Evolutionary conservation across 768 basidiomycete species (phyloP).

Genomic region (Leccinum imitatum): DNA sequence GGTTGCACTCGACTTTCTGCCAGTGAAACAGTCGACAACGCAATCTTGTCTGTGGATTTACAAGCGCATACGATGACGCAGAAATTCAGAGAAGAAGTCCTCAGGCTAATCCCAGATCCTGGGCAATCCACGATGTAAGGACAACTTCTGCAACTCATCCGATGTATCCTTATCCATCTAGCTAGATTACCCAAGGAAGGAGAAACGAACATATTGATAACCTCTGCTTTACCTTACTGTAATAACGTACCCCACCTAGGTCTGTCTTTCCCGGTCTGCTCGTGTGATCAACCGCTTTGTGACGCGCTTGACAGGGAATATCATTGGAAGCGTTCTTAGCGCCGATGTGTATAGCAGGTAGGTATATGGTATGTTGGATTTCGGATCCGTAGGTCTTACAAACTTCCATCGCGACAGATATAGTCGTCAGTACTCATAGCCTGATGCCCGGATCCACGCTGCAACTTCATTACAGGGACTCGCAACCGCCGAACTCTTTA

Average conservation of each 20-base stretch:
- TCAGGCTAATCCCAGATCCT: conserved; percentile 52
- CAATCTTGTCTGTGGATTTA: not conserved
- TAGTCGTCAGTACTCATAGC: conserved; percentile 46
- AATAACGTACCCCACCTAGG: conserved; percentile 98
- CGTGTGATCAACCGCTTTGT: conserved; percentile 9
- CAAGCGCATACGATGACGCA: conserved; percentile 42
- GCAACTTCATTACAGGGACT: conserved; percentile 41
- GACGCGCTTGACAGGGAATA: conserved; percentile 55
- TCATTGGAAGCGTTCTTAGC: conserved; percentile 94
- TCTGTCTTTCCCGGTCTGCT: conserved; percentile 32
- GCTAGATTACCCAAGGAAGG: conserved; percentile 76
- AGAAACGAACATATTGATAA: conserved; percentile 85
- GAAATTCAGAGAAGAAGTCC: conserved; percentile 52
- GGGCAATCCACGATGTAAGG: conserved; percentile 50
- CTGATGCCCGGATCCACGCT: not conserved
- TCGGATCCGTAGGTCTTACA: conserved; percentile 2
- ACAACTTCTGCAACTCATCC: conserved; percentile 1
- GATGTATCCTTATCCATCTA: not conserved
- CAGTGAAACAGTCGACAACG: not conserved
- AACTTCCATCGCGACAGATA: conserved; percentile 41
- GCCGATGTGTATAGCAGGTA: conserved; percentile 96
- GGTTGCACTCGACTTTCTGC: not conserved
- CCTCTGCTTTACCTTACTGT: conserved; percentile 93
- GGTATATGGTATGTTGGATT: conserved; percentile 28
- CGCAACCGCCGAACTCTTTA: conserved; percentile 89